Base-by-base conservation (phyloP, 139 green algal species). In the Diplosphaera chodatii region DNA sequence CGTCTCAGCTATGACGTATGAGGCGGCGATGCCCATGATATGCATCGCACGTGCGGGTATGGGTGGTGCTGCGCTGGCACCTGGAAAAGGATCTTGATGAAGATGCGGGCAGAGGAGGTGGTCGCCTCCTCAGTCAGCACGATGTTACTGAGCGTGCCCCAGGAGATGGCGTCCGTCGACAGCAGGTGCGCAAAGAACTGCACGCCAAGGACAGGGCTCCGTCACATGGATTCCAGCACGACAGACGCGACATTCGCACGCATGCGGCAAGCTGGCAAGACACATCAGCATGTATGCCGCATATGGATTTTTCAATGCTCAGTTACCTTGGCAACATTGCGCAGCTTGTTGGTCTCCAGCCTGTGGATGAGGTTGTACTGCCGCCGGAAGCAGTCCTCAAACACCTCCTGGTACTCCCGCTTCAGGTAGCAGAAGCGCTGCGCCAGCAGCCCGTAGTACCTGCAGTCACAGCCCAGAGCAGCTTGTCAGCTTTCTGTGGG, bases 311-410 rank as follows among this genome's bases (percentile, higher is more conserved):
- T n/a, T n/a, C n/a, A n/a, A n/a, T n/a, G n/a, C n/a, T n/a, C n/a
- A n/a, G n/a, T n/a, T n/a, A n/a, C n/a, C n/a, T 94, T 95, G 66
- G 95, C 91, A 66, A 97, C 89, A 82, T 99, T 99, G 73, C 95
- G 88, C 73, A 99, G 89, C 91, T 99, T 99, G 90, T 97, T 98
- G 70, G 95, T 99, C 83, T 99, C 95, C 65, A 99, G 88, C 23
- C 95, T 76, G 80, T 99, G 95, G 70, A 99, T 97, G 40, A 97
- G 85, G 37, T 71, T 56, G 77, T 98, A 99, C 88, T 99, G 95
- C 72, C 89, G 87, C 40, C 82, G 76, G 77, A 99, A 99, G 71
- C 82, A 90, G 59, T 97, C 84, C 72, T 93, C 87, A 73, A 97
- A 99, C 27, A 77, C 67, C 32, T 88, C 86, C 73, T 89, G 82